phyloP scores from a whole-genome alignment of 2,329 filamentous ascomycete genomes.

The Lecanicillium sp. region DNA sequence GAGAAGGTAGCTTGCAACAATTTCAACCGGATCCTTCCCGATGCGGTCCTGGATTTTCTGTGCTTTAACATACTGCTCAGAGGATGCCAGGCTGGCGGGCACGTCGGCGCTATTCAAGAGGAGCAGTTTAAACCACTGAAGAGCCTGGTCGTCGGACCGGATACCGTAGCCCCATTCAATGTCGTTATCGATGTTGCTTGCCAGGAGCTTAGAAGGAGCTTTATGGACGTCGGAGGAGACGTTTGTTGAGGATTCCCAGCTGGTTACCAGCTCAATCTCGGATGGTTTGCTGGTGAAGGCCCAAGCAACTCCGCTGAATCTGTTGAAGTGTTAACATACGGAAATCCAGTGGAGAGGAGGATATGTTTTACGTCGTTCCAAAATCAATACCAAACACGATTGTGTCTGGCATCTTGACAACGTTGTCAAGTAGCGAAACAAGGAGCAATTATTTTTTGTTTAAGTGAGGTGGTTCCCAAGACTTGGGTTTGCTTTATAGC shows the following conservation, averaged over 20 bases:
- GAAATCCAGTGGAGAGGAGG: constrained; percentile 3
- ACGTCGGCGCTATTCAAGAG: constrained; percentile 25
- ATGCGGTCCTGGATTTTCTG: neutral
- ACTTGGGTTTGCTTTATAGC: too few species aligned
- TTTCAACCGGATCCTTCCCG: constrained; percentile 16
- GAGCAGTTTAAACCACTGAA: constrained; percentile 34
- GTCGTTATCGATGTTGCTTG: fast-evolving
- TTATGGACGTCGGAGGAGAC: constrained; percentile 23
- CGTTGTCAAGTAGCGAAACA: too few species aligned
- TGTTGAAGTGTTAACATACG: constrained; percentile 5
- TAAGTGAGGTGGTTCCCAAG: too few species aligned
- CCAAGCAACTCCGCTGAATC: constrained; percentile 33
- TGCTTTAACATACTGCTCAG: constrained; percentile 13
- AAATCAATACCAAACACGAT: constrained; percentile 36
- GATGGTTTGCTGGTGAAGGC: constrained; percentile 19
- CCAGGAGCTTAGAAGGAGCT: constrained; percentile 19
- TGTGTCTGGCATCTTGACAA: constrained; percentile 4
- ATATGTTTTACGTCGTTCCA: constrained; percentile 31
- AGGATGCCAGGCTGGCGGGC: constrained; percentile 11
- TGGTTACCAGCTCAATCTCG: constrained; percentile 21
- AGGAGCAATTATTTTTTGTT: too few species aligned
- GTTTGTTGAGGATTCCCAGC: constrained; percentile 16
- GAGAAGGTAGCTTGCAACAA: constrained; percentile 23
- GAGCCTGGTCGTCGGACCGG: constrained; percentile 10
- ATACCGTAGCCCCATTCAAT: constrained; percentile 25